Evolutionary conservation across 2,329 filamentous ascomycete species (phyloP).

Genomic region (Cyphellophora europaea): DNA sequence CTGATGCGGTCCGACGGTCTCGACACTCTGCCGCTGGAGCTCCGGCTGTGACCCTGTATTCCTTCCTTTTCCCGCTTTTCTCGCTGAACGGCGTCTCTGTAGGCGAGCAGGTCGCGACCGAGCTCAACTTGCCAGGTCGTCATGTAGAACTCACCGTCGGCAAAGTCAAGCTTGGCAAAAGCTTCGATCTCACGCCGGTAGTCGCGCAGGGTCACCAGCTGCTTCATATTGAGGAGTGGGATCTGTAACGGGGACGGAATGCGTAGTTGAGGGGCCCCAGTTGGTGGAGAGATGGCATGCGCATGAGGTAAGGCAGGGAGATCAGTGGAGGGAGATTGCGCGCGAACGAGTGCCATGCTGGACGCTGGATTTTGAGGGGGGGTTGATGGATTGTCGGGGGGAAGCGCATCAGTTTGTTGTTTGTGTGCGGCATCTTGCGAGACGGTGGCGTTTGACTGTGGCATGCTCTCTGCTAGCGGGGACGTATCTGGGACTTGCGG

Average conservation of each 20-base stretch:
- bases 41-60: conserved; percentile 27
- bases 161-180: conserved; percentile 55
- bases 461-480: no score
- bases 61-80: conserved; percentile 25
- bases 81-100: conserved; percentile 35
- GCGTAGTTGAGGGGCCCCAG: background rate
- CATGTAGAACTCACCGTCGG: conserved; percentile 58
- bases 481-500: no score
- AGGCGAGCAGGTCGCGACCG: conserved; percentile 50
- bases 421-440: no score
- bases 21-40: conserved; percentile 34
- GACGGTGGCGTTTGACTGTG: no score
- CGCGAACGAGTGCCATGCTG: no score
- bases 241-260: background rate
- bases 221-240: no score
- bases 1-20: conserved; percentile 36
- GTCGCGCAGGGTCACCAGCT: conserved; percentile 8
- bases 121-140: conserved; percentile 54
- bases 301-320: no score
- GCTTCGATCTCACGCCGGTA: conserved; percentile 38
- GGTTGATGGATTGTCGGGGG: no score
- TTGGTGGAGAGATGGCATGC: background rate
- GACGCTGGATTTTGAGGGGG: no score
- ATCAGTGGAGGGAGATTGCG: no score
- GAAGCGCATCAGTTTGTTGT: no score